These are phyloP conservation scores for Alternaria hordeiaustralica DNA, from an alignment of 2,329 filamentous ascomycete genomes.

Conservation along the genomic window DNA sequence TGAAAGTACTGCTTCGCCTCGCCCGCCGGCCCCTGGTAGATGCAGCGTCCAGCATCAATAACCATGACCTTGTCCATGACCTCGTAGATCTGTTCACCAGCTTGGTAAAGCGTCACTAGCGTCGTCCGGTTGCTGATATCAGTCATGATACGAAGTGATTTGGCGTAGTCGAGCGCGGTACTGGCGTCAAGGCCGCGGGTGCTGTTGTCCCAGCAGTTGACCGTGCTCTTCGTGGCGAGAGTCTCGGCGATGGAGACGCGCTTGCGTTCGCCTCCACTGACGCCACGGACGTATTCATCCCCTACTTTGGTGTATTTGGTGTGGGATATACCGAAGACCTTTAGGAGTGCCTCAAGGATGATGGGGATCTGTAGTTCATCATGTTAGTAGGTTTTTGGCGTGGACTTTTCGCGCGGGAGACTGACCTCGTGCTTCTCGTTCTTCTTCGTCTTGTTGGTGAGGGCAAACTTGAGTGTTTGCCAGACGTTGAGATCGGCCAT, in stretches of 20 bases:
- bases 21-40: constrained; percentile 69
- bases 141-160: constrained; percentile 79
- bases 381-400: background rate
- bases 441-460: constrained; percentile 77
- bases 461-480: constrained; percentile 77
- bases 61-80: constrained; percentile 83
- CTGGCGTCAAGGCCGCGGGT: constrained; percentile 81
- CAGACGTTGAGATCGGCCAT: constrained; percentile 77
- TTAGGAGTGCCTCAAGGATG: constrained; percentile 73
- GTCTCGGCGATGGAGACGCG: constrained; percentile 77
- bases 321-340: constrained; percentile 80
- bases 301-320: constrained; percentile 77
- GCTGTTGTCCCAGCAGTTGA: constrained; percentile 81
- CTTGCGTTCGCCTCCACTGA: constrained; percentile 81
- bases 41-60: constrained; percentile 73
- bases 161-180: constrained; percentile 79
- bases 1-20: constrained; percentile 71
- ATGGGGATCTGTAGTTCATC: constrained; percentile 60
- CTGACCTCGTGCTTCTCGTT: constrained; percentile 60
- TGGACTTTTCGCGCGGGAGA: background rate
- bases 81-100: constrained; percentile 72
- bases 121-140: constrained; percentile 75
- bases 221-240: constrained; percentile 68
- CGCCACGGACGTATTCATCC: constrained; percentile 74
- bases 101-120: constrained; percentile 74